Evolutionary conservation across 257 asterid genomes (phyloP).

Genomic region (Ehretia macrophylla): DNA sequence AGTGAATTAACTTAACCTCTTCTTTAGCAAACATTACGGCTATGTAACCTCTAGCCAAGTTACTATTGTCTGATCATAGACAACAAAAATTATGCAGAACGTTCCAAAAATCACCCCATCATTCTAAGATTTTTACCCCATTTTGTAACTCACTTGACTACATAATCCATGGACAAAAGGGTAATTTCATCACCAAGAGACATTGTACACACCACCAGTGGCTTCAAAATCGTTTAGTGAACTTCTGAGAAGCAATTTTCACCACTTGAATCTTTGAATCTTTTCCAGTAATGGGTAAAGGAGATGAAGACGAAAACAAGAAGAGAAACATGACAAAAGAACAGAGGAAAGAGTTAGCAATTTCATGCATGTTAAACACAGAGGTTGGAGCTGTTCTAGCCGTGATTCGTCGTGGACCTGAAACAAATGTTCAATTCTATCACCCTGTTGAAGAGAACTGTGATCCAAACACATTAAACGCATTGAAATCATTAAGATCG

Average conservation of each 20-base stretch:
- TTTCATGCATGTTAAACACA: slow-evolving; percentile 89
- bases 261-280: neutral
- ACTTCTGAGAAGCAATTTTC: neutral
- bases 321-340: slow-evolving; percentile 24
- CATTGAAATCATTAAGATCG: slow-evolving; percentile 63
- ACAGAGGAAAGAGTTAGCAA: slow-evolving; percentile 62
- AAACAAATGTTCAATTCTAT: slow-evolving; percentile 39
- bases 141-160: neutral
- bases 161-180: neutral
- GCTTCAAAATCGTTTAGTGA: slow-evolving; percentile 3
- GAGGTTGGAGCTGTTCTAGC: slow-evolving; percentile 89
- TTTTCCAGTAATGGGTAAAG: slow-evolving; percentile 29
- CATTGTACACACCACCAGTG: neutral
- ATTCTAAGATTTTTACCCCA: neutral
- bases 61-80: neutral
- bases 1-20: slow-evolving; percentile 20
- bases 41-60: slow-evolving; percentile 10
- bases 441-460: slow-evolving; percentile 48
- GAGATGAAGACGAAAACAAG: slow-evolving; percentile 37
- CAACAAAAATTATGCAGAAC: neutral
- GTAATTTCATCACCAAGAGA: slow-evolving; percentile 6
- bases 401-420: slow-evolving; percentile 64
- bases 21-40: slow-evolving; percentile 30
- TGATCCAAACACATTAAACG: slow-evolving; percentile 52
- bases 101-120: neutral